Base-by-base conservation (phyloP, 208 protist species). In the Wallacemonas collosoma region DNA sequence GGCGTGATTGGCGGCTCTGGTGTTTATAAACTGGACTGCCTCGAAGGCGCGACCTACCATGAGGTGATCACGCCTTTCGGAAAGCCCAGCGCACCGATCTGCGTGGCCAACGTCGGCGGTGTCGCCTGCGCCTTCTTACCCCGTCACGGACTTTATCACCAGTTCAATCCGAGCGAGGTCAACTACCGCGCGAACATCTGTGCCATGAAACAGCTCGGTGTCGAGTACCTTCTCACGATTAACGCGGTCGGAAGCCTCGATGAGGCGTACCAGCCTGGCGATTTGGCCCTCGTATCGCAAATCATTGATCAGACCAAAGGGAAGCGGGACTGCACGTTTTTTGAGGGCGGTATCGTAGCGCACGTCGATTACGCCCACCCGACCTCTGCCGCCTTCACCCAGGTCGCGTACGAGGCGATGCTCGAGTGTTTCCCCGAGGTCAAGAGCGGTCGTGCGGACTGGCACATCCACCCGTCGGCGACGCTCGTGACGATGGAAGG, bases 141-240 rank as follows among this genome's bases (percentile, higher is more conserved):
- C 1, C 84, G 95, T 14, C 96, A 98, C 71, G 94, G 91, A 44
- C 15, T 60, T n/a, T 38, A 80, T 53, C 94, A 98, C 86, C 60
- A 50, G 51, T 63, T 95, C 60, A 87, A 73, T 41, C 96, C 96
- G 11, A 84, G 71, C 55, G 93, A 97, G 67, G 85, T 98, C 54
- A 93, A 93, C 76, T 98, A 95, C 81, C 78, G 88, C 39, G 94
- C 96, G 11, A 98, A 98, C 76, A 88, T 98, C 45, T 97, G 84
- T 71, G 96, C 94, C 1, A 62, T 98, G 68, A 97, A 97, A 77
- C 53, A 87, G 51, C 80, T 96, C 14, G 96, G 96, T 35, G 91
- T 93, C 58, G 83, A 82, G 43, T 93, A 97, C 75, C 54, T 98
- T 14, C 44, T 98, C 26, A 79, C 90, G 55, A 85, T 96, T 64